Evolutionary conservation across 1,139 yeast genomes (phyloP), one percentile per base, ranked within the genome.

Genomic region (Candida tetrigidarum): DNA sequence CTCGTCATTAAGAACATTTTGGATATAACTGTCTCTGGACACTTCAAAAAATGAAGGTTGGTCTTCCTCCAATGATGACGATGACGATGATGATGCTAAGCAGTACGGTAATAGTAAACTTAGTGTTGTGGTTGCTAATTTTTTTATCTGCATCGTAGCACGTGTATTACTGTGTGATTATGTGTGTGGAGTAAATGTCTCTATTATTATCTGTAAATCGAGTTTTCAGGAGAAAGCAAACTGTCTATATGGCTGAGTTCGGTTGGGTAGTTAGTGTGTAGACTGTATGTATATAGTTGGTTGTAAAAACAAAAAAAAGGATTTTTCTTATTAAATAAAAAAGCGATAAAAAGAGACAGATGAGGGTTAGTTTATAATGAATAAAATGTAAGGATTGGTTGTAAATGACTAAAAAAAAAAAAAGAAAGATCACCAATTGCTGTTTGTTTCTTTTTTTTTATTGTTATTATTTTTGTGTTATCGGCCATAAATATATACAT

Each of bases 1-100:
- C 12, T 42, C 39, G 39, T 52, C 53, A 26, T 50, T 40, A 20
- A 51, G 41, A 29, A 47, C 40, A n/a, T 41, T 42, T 10, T 45
- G 34, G 7, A 51, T 45, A 37, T 41, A 45, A 35, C 42, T 46
- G 16, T 47, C 34, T 7, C 40, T 39, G 12, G 40, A 47, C 4
- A 50, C 50, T 22, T 49, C 48, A 39, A 48, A 51, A 12, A 44
- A 45, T 5, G 25, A n/a, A 12, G 43, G 27, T 15, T 38, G 7
- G 14, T 20, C n/a, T n/a, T n/a, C n/a, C n/a, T n/a, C n/a, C n/a
- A n/a, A n/a, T n/a, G n/a, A n/a, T n/a, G n/a, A n/a, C n/a, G n/a
- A n/a, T n/a, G n/a, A 15, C 18, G 25, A 10, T 7, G 22, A 4
- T 11, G n/a, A n/a, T n/a, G 38, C 14, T 22, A 37, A 18, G 12